Percentiles rank a stretch among this genome's conserved stretches.
These are phyloP conservation scores for Echinosophora koreensis DNA, from an alignment of 306 rosid genomes.

Conservation along the genomic window DNA sequence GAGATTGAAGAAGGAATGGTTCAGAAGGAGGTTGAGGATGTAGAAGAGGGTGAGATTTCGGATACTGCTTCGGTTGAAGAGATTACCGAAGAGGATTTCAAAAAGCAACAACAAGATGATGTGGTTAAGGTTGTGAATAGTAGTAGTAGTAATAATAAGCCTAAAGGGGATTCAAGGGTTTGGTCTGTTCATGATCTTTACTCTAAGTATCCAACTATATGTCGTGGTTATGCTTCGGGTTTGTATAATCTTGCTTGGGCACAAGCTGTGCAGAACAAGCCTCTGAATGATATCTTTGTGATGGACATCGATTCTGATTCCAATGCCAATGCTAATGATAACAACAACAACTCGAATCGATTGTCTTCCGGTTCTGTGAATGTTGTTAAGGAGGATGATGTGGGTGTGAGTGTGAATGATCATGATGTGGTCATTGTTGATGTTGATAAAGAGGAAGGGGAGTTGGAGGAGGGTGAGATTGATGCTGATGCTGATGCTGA, in stretches of 20 bases:
- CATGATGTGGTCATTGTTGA: conserved; percentile 45
- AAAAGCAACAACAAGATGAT: conserved; percentile 56
- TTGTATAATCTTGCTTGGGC: conserved; percentile 95
- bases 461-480: conserved; percentile 99
- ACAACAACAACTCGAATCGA: conserved; percentile 39
- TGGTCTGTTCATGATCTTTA: conserved; percentile 81
- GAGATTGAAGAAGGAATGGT: conserved; percentile 63
- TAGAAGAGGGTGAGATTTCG: conserved; percentile 96
- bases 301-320: conserved; percentile 65
- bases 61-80: conserved; percentile 92
- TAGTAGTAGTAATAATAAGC: conserved; percentile 39
- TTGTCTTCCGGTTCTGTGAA: conserved; percentile 37
- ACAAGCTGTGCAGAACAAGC: conserved; percentile 92
- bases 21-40: conserved; percentile 72
- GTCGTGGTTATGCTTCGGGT: conserved; percentile 71
- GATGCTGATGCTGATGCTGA: conserved; percentile 85
- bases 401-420: background rate
- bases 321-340: conserved; percentile 52
- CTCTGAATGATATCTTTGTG: conserved; percentile 74
- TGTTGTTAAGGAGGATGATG: conserved; percentile 34
- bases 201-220: conserved; percentile 65
- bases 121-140: conserved; percentile 29
- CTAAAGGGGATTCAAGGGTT: conserved; percentile 64
- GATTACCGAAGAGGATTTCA: conserved; percentile 88
- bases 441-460: conserved; percentile 88